These are phyloP conservation scores for Tolypocladium ovalisporum DNA, from an alignment of 2,329 filamentous ascomycete species.

Conservation along the genomic window DNA sequence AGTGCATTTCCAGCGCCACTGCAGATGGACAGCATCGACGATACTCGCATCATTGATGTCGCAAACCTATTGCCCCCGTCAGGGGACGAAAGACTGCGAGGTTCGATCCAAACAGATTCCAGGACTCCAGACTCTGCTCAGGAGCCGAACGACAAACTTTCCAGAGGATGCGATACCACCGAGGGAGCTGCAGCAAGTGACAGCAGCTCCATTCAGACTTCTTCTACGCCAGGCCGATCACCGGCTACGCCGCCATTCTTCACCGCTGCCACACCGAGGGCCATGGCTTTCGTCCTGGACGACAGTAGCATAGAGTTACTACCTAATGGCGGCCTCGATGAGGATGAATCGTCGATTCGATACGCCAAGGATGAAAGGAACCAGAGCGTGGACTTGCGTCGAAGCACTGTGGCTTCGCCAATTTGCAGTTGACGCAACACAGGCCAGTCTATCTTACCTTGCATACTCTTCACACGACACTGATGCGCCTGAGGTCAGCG, in stretches of 20 bases:
- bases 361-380: not conserved
- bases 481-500: not conserved
- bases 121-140: not conserved
- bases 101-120: not conserved
- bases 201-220: slow-evolving; percentile 1
- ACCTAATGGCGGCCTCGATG: not conserved
- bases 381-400: not conserved
- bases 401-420: not conserved
- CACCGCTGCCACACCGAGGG: slow-evolving; percentile 17
- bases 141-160: not conserved
- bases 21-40: not conserved
- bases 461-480: not conserved
- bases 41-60: not conserved
- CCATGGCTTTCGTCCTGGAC: slow-evolving; percentile 9
- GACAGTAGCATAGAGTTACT: not conserved
- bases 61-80: not conserved
- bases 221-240: slow-evolving; percentile 6
- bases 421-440: not conserved
- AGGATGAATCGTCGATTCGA: not conserved
- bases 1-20: not conserved
- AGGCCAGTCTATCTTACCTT: not conserved
- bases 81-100: not conserved
- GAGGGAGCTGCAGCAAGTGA: not conserved
- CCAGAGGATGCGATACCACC: not conserved
- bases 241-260: slow-evolving; percentile 10